A percentile compares a stretch with the other conserved stretches of the same genome.
These are phyloP conservation scores for Zygotorulaspora chibaensis DNA, from an alignment of 805 yeast genomes.

Conservation along the genomic window DNA sequence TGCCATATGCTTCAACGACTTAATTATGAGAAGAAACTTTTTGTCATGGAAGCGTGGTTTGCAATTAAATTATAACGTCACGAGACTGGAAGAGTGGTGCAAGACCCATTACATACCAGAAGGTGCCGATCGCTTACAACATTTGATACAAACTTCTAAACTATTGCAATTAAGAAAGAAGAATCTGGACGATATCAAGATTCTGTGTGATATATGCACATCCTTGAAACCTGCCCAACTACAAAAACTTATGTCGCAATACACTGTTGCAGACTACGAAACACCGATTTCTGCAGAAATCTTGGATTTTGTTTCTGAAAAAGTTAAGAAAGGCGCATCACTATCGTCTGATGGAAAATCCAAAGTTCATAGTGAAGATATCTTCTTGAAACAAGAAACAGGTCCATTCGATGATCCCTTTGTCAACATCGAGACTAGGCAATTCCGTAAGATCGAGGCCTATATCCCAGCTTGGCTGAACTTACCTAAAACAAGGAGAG, in stretches of 20 bases:
- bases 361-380: slow-evolving; percentile 44
- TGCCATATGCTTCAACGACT: slow-evolving; percentile 90
- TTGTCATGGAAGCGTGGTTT: slow-evolving; percentile 97
- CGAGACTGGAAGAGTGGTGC: slow-evolving; percentile 98
- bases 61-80: slow-evolving; percentile 92
- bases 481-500: slow-evolving; percentile 81
- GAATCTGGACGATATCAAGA: slow-evolving; percentile 82
- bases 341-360: slow-evolving; percentile 45
- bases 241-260: slow-evolving; percentile 85
- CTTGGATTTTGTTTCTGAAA: slow-evolving; percentile 73
- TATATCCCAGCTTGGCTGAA: slow-evolving; percentile 94
- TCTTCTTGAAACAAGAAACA: slow-evolving; percentile 63
- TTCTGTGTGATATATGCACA: slow-evolving; percentile 91
- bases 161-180: slow-evolving; percentile 87
- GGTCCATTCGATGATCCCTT: slow-evolving; percentile 83
- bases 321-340: slow-evolving; percentile 51
- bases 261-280: slow-evolving; percentile 90
- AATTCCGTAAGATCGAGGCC: slow-evolving; percentile 77
- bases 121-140: slow-evolving; percentile 78
- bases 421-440: slow-evolving; percentile 66
- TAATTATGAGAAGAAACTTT: slow-evolving; percentile 90
- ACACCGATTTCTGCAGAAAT: slow-evolving; percentile 83
- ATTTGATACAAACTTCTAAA: slow-evolving; percentile 88
- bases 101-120: slow-evolving; percentile 87
- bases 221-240: slow-evolving; percentile 92